These are phyloP conservation scores for Castanea mollissima DNA, from an alignment of 306 rosid genomes.

Conservation along the genomic window DNA sequence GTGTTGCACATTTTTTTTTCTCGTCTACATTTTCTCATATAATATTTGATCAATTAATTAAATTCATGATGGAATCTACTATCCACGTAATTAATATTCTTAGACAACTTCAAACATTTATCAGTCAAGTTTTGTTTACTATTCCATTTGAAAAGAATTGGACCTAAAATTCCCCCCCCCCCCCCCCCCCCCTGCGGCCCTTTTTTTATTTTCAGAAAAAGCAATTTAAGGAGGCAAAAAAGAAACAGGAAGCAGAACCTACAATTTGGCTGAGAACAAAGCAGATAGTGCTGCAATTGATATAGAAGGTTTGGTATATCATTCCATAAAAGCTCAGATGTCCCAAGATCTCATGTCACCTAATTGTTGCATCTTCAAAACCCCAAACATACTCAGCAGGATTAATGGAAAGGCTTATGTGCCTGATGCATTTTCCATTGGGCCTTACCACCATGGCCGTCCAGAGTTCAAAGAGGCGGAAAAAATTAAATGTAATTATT, in stretches of 20 bases:
- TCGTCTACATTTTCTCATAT: no score
- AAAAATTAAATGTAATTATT: conserved; percentile 8
- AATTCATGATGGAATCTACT: no score
- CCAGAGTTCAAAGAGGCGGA: neutral
- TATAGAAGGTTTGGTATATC: neutral
- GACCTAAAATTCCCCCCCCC: no score
- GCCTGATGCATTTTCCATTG: conserved; percentile 19
- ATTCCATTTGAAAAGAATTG: no score
- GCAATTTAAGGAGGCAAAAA: neutral
- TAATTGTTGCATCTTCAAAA: conserved; percentile 22
- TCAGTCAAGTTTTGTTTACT: no score
- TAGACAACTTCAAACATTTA: no score
- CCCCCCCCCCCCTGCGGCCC: no score
- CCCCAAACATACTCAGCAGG: neutral
- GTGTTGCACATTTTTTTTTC: no score
- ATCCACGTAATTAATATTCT: no score
- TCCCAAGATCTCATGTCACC: neutral
- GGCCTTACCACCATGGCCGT: conserved; percentile 9
- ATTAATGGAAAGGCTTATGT: neutral
- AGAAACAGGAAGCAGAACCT: no score
- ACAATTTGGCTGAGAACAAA: neutral
- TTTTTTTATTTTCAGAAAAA: neutral
- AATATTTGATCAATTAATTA: no score
- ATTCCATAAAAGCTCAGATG: neutral
- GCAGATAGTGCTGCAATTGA: neutral